Evolutionary conservation across 495 filamentous ascomycete species (phyloP).

Genomic region (Penicillium egyptiacum): DNA sequence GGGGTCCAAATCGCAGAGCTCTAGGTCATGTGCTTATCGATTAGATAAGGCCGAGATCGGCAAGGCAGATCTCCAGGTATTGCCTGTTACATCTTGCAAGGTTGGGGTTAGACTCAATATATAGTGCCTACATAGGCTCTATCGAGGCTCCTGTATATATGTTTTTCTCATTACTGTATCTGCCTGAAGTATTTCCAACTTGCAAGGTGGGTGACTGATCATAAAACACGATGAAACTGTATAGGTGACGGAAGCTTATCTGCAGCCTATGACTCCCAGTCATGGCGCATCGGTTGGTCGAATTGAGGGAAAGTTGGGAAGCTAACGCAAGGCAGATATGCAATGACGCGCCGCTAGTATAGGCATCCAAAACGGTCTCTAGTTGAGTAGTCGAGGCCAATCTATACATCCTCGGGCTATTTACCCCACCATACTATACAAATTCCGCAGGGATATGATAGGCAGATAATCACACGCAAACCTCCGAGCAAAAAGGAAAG

Average conservation of each 20-base stretch:
- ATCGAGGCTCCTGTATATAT: background rate
- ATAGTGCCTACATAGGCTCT: background rate
- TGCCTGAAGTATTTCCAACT: background rate
- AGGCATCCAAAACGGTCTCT: conserved; percentile 9
- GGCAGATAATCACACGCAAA: conserved; percentile 3
- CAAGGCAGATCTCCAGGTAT: conserved; percentile 8
- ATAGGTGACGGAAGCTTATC: conserved; percentile 16
- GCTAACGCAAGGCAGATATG: conserved; percentile 8
- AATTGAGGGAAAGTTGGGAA: background rate
- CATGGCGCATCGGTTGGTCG: background rate
- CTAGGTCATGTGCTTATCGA: conserved; percentile 23
- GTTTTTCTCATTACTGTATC: background rate
- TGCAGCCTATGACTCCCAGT: conserved; percentile 11
- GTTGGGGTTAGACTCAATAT: background rate
- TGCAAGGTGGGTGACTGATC: background rate
- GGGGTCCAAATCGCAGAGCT: conserved; percentile 1
- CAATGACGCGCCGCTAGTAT: conserved; percentile 6
- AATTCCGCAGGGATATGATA: conserved; percentile 1
- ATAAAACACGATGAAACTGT: background rate
- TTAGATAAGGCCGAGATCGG: conserved; percentile 30
- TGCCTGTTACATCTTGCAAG: background rate
- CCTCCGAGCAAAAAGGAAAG: conserved; percentile 1
- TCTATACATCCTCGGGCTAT: conserved; percentile 9
- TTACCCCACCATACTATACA: conserved; percentile 10
- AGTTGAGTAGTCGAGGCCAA: background rate